phyloP scores from a whole-genome alignment of 495 filamentous ascomycete genomes.

The Cudoniella acicularis region DNA sequence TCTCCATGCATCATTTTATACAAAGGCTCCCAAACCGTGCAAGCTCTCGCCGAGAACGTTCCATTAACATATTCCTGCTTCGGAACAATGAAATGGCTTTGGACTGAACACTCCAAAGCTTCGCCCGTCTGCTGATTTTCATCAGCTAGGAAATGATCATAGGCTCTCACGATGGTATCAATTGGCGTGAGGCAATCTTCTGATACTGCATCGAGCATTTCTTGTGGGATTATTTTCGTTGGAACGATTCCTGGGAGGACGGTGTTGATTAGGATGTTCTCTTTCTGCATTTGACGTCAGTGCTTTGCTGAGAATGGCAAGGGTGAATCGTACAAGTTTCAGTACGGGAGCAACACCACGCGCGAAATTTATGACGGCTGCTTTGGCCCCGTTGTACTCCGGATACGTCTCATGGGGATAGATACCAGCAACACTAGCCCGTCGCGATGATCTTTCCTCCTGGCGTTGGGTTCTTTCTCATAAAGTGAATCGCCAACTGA shows the following conservation, averaged over 20 bases:
- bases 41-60: constrained; percentile 26
- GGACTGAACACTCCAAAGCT: constrained; percentile 33
- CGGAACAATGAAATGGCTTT: constrained; percentile 29
- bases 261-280: constrained; percentile 33
- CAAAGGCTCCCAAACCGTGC: constrained; percentile 37
- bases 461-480: constrained; percentile 35
- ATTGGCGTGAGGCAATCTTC: constrained; percentile 32
- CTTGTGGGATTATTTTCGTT: constrained; percentile 35
- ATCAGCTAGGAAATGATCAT: constrained; percentile 32
- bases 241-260: constrained; percentile 33
- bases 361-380: constrained; percentile 37
- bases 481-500: constrained; percentile 38
- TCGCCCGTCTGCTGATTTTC: constrained; percentile 21
- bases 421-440: constrained; percentile 30
- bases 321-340: constrained; percentile 22
- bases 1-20: constrained; percentile 38
- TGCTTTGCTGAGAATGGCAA: not conserved
- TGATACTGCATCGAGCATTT: constrained; percentile 34
- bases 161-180: constrained; percentile 31
- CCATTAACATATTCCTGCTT: constrained; percentile 31
- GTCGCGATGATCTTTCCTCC: constrained; percentile 37
- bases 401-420: constrained; percentile 35
- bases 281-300: constrained; percentile 25
- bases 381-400: constrained; percentile 39
- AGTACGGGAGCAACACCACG: constrained; percentile 30